Percentiles rank a stretch among this genome's conserved stretches.
Conservation (phyloP, 352 stramenopile species). For the Phytophthora sansomeana region DNA sequence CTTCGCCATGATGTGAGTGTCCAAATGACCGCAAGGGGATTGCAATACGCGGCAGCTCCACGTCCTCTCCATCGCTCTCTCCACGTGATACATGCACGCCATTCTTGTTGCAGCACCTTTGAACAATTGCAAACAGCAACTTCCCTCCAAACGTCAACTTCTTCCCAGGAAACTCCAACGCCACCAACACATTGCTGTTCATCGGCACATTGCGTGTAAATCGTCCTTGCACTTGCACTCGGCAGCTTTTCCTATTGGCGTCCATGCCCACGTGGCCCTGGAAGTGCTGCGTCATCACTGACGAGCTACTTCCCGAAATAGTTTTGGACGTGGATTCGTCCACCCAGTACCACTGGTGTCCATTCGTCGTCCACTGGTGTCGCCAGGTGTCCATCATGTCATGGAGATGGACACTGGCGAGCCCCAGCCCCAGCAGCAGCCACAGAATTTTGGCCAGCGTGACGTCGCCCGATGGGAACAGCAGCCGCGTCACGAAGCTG, state of each 20-base stretch:
- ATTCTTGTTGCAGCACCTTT: not conserved
- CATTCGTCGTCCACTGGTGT: not conserved
- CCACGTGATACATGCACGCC: constrained; percentile 8
- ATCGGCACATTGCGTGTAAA: constrained; percentile 55
- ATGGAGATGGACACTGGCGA: constrained; percentile 52
- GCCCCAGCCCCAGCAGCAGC: constrained; percentile 42
- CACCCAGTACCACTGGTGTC: constrained; percentile 19
- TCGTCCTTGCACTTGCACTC: constrained; percentile 67
- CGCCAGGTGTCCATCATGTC: constrained; percentile 17
- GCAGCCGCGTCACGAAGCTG: constrained; percentile 24
- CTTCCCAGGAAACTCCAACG: constrained; percentile 49
- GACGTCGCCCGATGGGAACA: constrained; percentile 60
- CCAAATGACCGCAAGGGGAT: constrained; percentile 46
- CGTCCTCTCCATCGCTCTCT: not conserved
- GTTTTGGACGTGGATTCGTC: constrained; percentile 15
- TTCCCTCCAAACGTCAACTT: not conserved
- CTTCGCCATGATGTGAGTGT: constrained; percentile 26
- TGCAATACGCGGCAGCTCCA: constrained; percentile 55
- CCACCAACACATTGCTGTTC: constrained; percentile 52
- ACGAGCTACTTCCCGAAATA: constrained; percentile 1
- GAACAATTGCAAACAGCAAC: not conserved
- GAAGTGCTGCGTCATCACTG: constrained; percentile 31
- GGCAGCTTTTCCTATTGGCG: constrained; percentile 8
- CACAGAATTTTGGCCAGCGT: constrained; percentile 55
- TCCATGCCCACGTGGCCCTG: constrained; percentile 24